Conservation (phyloP, 768 basidiomycete genomes). For the Tulasnella sp. region DNA sequence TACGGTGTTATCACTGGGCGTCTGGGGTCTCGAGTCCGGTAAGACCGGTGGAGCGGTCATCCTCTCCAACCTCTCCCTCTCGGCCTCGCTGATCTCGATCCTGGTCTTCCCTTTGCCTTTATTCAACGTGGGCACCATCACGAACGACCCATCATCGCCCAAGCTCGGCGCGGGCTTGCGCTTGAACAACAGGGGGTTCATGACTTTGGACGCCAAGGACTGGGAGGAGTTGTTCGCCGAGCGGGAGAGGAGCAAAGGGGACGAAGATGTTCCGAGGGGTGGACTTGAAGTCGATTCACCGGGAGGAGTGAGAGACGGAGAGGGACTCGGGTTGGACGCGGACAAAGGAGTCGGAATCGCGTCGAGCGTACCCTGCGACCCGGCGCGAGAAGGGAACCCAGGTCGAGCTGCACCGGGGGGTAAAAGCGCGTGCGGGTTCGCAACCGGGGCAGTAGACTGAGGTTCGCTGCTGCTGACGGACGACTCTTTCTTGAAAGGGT, state of each 20-base stretch:
- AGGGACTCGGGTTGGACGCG: background rate
- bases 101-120: background rate
- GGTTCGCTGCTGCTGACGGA: background rate
- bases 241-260: background rate
- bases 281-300: background rate
- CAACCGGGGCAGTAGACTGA: background rate
- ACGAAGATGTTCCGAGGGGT: background rate
- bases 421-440: background rate
- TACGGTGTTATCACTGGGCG: background rate
- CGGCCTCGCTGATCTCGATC: background rate
- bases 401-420: background rate
- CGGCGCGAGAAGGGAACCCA: background rate
- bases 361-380: background rate
- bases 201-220: background rate
- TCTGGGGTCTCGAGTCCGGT: background rate
- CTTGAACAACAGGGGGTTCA: background rate
- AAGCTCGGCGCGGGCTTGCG: background rate
- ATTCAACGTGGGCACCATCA: background rate
- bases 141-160: background rate
- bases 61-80: background rate
- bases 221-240: background rate
- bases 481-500: background rate
- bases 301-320: background rate
- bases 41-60: background rate
- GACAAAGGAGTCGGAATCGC: background rate